Conservation (phyloP, 2,329 filamentous ascomycete species). For the Aureobasidium sp. region DNA sequence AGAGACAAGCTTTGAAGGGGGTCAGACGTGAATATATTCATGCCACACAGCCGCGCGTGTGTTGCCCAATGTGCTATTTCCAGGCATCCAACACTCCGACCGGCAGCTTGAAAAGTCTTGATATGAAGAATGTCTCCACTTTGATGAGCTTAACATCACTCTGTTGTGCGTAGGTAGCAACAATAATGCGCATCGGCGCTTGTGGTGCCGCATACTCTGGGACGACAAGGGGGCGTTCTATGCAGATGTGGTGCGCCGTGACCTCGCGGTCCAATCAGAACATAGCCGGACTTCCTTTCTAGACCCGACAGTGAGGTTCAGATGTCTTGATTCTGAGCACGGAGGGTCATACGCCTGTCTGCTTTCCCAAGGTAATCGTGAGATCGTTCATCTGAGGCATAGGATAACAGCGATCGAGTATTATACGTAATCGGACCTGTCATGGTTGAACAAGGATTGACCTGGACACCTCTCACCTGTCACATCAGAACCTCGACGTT, state of each 20-base stretch:
- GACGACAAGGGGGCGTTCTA: neutral
- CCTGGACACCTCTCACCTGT: neutral
- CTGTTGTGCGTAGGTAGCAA: neutral
- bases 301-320: neutral
- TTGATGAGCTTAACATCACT: neutral
- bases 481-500: neutral
- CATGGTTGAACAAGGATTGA: neutral
- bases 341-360: neutral
- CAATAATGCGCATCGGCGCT: conserved; percentile 4
- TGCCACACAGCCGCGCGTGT: neutral
- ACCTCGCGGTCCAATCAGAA: conserved; percentile 2
- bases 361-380: neutral
- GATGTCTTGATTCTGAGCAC: neutral
- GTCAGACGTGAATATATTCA: neutral
- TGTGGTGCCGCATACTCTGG: neutral
- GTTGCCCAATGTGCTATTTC: neutral
- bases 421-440: neutral
- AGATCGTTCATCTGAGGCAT: too few species aligned
- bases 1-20: conserved; percentile 4
- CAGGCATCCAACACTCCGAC: neutral
- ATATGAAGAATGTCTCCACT: neutral
- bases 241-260: neutral
- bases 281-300: neutral
- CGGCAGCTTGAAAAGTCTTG: neutral
- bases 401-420: too few species aligned